Conservation (phyloP, 2,329 filamentous ascomycete genomes). For the Penicillium oxalicum region DNA sequence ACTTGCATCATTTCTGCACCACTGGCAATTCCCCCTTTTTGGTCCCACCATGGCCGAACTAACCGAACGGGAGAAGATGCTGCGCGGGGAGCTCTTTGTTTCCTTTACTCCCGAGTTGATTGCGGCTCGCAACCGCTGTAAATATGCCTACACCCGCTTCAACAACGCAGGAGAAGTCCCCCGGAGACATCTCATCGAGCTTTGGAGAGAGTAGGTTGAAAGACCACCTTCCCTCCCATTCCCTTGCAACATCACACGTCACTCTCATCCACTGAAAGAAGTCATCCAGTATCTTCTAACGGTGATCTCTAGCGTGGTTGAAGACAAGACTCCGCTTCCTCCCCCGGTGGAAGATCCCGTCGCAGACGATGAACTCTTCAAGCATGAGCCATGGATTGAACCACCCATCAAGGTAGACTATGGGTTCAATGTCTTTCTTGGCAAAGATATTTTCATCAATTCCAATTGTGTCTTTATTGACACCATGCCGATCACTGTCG, state of each 20-base stretch:
- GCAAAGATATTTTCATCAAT: constrained; percentile 68
- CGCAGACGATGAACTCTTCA: constrained; percentile 61
- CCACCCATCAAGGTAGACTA: constrained; percentile 68
- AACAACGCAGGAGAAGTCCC: constrained; percentile 57
- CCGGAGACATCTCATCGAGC: constrained; percentile 57
- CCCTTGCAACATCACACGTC: too few species aligned
- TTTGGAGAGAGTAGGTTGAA: constrained; percentile 63
- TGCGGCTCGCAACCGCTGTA: constrained; percentile 58
- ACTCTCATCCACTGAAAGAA: neutral
- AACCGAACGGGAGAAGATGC: constrained; percentile 47
- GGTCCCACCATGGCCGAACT: constrained; percentile 9
- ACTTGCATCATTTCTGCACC: neutral
- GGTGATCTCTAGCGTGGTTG: constrained; percentile 49
- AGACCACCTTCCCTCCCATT: neutral
- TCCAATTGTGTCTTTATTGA: constrained; percentile 71
- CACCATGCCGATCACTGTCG: constrained; percentile 67
- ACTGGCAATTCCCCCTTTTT: neutral
- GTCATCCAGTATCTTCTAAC: neutral
- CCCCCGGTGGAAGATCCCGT: constrained; percentile 50
- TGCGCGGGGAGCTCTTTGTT: constrained; percentile 64
- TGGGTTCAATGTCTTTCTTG: constrained; percentile 67
- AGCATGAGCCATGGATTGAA: constrained; percentile 63
- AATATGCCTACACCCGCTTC: constrained; percentile 55
- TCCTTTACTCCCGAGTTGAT: constrained; percentile 65
- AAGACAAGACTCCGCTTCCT: constrained; percentile 60